These are phyloP conservation scores for Ogataea glucozyma DNA, from an alignment of 805 yeast genomes.

Conservation along the genomic window DNA sequence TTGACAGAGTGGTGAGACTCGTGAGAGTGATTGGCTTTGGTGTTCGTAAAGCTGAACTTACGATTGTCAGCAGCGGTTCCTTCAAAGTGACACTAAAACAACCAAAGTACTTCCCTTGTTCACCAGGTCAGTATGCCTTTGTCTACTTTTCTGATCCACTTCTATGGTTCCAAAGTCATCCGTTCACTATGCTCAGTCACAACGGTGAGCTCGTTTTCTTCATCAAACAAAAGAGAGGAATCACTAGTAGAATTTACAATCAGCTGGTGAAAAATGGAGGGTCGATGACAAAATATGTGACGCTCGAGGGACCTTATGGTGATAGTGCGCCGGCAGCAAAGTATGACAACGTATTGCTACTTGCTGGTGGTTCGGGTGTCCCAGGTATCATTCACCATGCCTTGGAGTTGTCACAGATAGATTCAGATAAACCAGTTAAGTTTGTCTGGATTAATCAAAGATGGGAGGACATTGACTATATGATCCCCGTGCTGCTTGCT, in stretches of 20 bases:
- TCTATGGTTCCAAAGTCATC: slow-evolving; percentile 71
- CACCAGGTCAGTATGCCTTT: slow-evolving; percentile 60
- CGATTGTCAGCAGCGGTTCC: slow-evolving; percentile 32
- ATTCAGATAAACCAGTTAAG: slow-evolving; percentile 33
- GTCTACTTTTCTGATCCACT: slow-evolving; percentile 53
- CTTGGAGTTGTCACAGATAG: slow-evolving; percentile 28
- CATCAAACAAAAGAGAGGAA: slow-evolving; percentile 53
- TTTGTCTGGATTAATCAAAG: slow-evolving; percentile 64
- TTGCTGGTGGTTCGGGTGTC: slow-evolving; percentile 75
- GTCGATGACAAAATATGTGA: slow-evolving; percentile 33
- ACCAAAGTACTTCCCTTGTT: slow-evolving; percentile 49
- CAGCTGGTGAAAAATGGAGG: slow-evolving; percentile 35
- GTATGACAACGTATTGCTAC: slow-evolving; percentile 51
- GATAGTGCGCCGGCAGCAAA: slow-evolving; percentile 45
- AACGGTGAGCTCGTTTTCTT: slow-evolving; percentile 40
- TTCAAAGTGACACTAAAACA: slow-evolving; percentile 49
- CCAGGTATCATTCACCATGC: slow-evolving; percentile 54
- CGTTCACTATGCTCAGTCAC: slow-evolving; percentile 55
- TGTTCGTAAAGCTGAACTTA: slow-evolving; percentile 24
- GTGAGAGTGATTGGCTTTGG: slow-evolving; percentile 28
- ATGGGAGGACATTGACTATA: slow-evolving; percentile 46
- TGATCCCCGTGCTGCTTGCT: slow-evolving; percentile 39
- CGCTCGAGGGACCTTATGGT: slow-evolving; percentile 74
- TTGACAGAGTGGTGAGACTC: slow-evolving; percentile 52
- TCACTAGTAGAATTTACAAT: slow-evolving; percentile 44